Base-by-base conservation (phyloP, 306 rosid genomes). In the Cicer judaicum region DNA sequence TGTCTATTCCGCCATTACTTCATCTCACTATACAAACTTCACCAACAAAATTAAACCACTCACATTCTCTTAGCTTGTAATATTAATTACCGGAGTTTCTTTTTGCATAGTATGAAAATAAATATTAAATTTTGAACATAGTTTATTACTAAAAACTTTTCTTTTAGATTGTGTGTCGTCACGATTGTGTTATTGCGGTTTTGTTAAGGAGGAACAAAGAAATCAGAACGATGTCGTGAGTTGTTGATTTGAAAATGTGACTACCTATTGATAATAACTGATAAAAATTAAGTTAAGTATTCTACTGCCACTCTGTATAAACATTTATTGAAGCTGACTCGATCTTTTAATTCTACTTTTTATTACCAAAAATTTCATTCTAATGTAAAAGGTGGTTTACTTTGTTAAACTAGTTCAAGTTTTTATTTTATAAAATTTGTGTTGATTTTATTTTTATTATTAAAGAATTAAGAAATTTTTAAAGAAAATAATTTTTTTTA, bases 241-340 rank as follows among this genome's bases (percentile, higher is more conserved):
- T 38, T 16, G 34, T 15, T 56, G 49, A 61, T 74, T 61, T 74
- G 19, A 74, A 36, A 74, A 47, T 13, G 73, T 40, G 46, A 44
- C 70, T 43, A 65, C 14, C 14, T 10, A 41, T 64, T 64, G 34
- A 42, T 64, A 40, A 14, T 8, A 40, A 64, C 2, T 5, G 13
- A 39, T 42, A 42, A 9, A 16, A 64, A 64, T 2, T 40, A 66
- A 66, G 55, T 12, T 12, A 18, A 64, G 10, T 65, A 52, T 42
- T 36, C 44, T 34, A 61, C 59, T 38, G 70, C 52, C 54, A 19
- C 64, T 12, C 72, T 50, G 59, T 49, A 68, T 56, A 34, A 39
- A 44, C 11, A 75, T 64, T 75, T 50, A 75, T 50, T 75, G 64
- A 39, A 64, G 72, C 64, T 75, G 10, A 40, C 44, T 56, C 11